Conservation (phyloP, 192 early-diverging fungal species). For the Diversispora epigaea region DNA sequence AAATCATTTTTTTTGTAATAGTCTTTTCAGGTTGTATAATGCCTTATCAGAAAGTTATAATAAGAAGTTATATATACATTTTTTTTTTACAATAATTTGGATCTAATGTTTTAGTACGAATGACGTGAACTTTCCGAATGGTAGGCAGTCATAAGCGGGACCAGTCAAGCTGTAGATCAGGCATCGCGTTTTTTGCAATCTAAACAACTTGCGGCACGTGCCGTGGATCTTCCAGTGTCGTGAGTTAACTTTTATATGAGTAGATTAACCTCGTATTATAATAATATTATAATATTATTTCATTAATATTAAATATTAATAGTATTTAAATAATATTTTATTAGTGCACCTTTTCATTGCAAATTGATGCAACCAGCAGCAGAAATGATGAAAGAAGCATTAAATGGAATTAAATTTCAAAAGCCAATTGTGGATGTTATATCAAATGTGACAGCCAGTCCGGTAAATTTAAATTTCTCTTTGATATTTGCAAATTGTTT, state of each 20-base stretch:
- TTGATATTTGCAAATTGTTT: not conserved
- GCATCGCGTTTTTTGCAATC: slow-evolving; percentile 80
- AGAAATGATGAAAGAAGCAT: slow-evolving; percentile 64
- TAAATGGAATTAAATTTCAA: slow-evolving; percentile 71
- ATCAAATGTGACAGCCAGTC: slow-evolving; percentile 87
- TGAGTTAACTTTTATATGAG: slow-evolving; percentile 36
- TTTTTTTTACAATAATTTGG: too few relatives aligned
- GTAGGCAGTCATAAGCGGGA: slow-evolving; percentile 86
- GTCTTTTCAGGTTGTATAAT: slow-evolving; percentile 5
- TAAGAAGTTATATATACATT: too few relatives aligned
- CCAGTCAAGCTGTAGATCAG: slow-evolving; percentile 77
- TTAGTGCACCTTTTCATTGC: slow-evolving; percentile 91
- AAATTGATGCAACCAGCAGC: slow-evolving; percentile 87
- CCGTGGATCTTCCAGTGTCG: slow-evolving; percentile 88
- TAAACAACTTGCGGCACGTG: slow-evolving; percentile 79
- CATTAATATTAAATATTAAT: not conserved
- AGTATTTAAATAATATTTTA: not conserved
- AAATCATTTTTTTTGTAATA: slow-evolving; percentile 1
- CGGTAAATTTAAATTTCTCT: slow-evolving; percentile 53
- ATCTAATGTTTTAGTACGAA: too few relatives aligned
- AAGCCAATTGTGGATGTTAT: slow-evolving; percentile 81
- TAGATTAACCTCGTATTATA: not conserved
- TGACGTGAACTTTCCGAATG: not conserved
- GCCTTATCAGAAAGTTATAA: too few relatives aligned
- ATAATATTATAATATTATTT: not conserved